Conservation (phyloP, 768 basidiomycete genomes). For the Phanerochaete sordida region DNA sequence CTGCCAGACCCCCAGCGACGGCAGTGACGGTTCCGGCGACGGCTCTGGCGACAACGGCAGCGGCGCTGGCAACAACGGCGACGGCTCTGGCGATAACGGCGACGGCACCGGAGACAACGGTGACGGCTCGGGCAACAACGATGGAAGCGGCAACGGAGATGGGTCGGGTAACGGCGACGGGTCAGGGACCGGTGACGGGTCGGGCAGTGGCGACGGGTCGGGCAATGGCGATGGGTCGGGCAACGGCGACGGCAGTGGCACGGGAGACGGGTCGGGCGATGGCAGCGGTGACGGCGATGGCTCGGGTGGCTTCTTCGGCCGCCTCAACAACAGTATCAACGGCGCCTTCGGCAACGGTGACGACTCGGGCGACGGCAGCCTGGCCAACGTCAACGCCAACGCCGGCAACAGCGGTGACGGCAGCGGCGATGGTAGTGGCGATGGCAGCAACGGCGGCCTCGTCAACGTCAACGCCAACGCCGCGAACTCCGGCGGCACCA, state of each 20-base stretch:
- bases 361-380: neutral
- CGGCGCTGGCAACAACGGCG: neutral
- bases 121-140: neutral
- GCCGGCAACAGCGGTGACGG: neutral
- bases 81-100: neutral
- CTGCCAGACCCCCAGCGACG: neutral
- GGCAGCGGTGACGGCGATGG: neutral
- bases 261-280: neutral
- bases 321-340: too few relatives aligned
- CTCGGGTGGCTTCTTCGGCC: neutral
- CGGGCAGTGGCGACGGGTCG: neutral
- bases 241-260: neutral
- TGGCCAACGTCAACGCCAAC: neutral
- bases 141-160: neutral
- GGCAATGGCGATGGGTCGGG: neutral
- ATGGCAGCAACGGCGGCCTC: neutral
- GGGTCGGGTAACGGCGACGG: neutral
- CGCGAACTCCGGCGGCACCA: neutral
- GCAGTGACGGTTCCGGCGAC: neutral
- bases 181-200: neutral
- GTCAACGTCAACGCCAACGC: conserved; percentile 1
- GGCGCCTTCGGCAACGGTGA: neutral
- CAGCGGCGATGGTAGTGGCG: neutral
- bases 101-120: neutral
- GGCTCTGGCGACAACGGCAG: neutral